Evolutionary conservation across 192 early-diverging fungal genomes (phyloP).

Genomic region (Coemansia sp.): DNA sequence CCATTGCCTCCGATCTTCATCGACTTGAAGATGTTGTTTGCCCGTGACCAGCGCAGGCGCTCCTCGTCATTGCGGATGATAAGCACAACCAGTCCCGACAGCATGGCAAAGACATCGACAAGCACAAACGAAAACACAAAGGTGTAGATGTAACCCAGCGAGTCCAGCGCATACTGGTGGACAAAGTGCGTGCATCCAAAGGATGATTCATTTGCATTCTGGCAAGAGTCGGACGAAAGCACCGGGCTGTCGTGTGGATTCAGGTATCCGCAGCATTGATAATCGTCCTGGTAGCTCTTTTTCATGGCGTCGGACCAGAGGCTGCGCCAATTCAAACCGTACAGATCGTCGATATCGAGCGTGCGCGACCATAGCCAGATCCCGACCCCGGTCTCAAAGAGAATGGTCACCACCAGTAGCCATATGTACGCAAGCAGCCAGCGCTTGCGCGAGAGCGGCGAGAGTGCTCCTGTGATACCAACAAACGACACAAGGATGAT

Average conservation of each 20-base stretch:
- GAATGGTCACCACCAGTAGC: slow-evolving; percentile 14
- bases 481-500: slow-evolving; percentile 17
- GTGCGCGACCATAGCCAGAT: slow-evolving; percentile 50
- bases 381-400: slow-evolving; percentile 30
- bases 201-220: background rate
- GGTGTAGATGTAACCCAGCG: slow-evolving; percentile 36
- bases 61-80: slow-evolving; percentile 46
- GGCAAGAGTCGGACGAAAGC: slow-evolving; percentile 17
- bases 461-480: slow-evolving; percentile 27
- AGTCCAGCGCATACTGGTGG: slow-evolving; percentile 33
- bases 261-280: slow-evolving; percentile 41
- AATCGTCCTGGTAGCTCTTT: slow-evolving; percentile 28
- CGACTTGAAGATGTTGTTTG: slow-evolving; percentile 44
- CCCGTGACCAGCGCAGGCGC: slow-evolving; percentile 42
- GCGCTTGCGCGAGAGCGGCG: slow-evolving; percentile 37
- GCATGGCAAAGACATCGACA: slow-evolving; percentile 33
- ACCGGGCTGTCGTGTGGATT: slow-evolving; percentile 33
- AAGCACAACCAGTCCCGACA: slow-evolving; percentile 37
- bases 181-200: slow-evolving; percentile 43
- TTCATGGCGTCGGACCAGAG: slow-evolving; percentile 35
- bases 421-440: slow-evolving; percentile 26
- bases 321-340: slow-evolving; percentile 45
- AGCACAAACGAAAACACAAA: slow-evolving; percentile 46
- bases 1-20: slow-evolving; percentile 7
- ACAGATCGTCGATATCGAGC: slow-evolving; percentile 31